Conservation (phyloP, 129 eudicot species). For the Silybum marianum region DNA sequence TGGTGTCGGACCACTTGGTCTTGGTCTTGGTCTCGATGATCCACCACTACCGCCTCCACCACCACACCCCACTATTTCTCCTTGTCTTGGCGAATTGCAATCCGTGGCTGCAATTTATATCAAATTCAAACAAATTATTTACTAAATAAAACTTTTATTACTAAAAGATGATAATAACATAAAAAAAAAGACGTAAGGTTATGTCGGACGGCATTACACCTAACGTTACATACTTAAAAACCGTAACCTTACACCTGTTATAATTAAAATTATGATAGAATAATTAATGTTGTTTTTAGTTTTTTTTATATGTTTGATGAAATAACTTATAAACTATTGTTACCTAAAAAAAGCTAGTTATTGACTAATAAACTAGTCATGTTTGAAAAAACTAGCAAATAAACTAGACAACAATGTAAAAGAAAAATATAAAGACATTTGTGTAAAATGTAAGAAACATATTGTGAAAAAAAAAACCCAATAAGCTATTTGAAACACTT, state of each 20-base stretch:
- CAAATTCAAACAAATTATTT: background rate
- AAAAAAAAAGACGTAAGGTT: background rate
- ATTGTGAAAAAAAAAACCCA: background rate
- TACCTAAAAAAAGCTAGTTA: background rate
- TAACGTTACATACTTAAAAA: background rate
- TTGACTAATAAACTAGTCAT: background rate
- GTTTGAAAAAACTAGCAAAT: background rate
- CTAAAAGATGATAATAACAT: background rate
- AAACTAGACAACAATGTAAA: no score
- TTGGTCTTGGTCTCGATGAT: background rate
- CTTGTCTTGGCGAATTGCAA: background rate
- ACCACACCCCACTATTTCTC: background rate
- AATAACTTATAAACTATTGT: no score
- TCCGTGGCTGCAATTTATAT: background rate
- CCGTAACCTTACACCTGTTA: background rate
- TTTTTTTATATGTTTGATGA: background rate
- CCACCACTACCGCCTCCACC: background rate
- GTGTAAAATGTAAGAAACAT: background rate
- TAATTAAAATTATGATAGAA: no score
- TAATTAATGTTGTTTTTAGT: no score
- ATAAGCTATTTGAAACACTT: background rate
- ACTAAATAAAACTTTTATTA: background rate
- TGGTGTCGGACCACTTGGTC: background rate
- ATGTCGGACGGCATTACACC: background rate
- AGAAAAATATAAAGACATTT: no score